Evolutionary conservation across 2,329 filamentous ascomycete species (phyloP).

Genomic region (Shiraia bambusicola): DNA sequence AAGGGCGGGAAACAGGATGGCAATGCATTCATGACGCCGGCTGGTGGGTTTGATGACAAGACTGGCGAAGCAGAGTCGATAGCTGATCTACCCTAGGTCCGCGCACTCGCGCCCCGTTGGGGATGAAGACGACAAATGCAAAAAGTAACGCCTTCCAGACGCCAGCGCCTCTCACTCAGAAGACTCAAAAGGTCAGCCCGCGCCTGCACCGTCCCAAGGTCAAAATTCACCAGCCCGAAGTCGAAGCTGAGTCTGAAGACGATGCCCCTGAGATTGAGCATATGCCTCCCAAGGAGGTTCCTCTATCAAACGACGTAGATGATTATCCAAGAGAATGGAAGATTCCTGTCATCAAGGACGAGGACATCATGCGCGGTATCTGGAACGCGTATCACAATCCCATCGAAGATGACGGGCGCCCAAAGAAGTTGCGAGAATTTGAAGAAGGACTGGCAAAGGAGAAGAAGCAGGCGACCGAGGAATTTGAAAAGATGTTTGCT

Average conservation of each 20-base stretch:
- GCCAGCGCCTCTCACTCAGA: constrained; percentile 65
- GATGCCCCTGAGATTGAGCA: constrained; percentile 82
- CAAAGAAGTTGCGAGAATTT: constrained; percentile 60
- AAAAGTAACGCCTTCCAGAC: constrained; percentile 72
- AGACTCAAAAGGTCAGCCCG: constrained; percentile 65
- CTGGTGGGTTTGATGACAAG: constrained; percentile 57
- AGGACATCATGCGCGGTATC: constrained; percentile 56
- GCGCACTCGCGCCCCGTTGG: constrained; percentile 76
- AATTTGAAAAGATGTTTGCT: constrained; percentile 67
- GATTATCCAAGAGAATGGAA: constrained; percentile 60
- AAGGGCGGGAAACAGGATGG: constrained; percentile 56
- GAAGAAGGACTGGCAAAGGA: constrained; percentile 48
- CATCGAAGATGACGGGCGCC: constrained; percentile 68
- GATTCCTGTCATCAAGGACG: constrained; percentile 55
- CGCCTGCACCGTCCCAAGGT: constrained; percentile 57
- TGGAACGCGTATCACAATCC: constrained; percentile 54
- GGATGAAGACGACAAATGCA: constrained; percentile 94
- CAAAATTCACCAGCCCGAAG: constrained; percentile 64
- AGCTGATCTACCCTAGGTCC: constrained; percentile 9
- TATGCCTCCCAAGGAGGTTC: constrained; percentile 69
- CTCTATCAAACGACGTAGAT: constrained; percentile 69
- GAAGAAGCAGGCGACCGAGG: constrained; percentile 62
- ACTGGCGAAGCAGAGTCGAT: constrained; percentile 1
- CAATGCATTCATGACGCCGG: constrained; percentile 74
- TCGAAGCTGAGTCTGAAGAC: constrained; percentile 53